A percentile compares a stretch with the other conserved stretches of the same genome.
Evolutionary conservation across 306 rosid species (phyloP).

Genomic region (Alnus glutinosa): DNA sequence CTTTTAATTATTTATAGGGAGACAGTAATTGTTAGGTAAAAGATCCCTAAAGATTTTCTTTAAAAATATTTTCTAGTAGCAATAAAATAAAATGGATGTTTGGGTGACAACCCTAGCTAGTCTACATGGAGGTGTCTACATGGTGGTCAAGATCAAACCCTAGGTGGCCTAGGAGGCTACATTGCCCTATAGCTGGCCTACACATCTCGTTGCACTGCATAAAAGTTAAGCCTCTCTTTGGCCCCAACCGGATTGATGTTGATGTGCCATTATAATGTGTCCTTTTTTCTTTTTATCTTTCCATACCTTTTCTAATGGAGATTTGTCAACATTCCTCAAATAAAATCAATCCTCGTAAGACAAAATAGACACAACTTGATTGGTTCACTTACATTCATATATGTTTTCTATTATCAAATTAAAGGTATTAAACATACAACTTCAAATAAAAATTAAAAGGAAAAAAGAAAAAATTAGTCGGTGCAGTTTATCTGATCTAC

Average conservation of each 20-base stretch:
- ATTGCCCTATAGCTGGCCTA: constrained; percentile 7
- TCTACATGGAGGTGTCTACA: not conserved
- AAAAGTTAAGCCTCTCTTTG: not conserved
- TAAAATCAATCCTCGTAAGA: too few relatives aligned
- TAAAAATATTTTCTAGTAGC: not conserved
- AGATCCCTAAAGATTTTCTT: not conserved
- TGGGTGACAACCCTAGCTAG: not conserved
- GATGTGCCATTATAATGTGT: not conserved
- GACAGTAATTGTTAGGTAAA: not conserved
- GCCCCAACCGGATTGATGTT: constrained; percentile 1
- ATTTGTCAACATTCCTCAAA: too few relatives aligned
- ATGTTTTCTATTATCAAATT: too few relatives aligned
- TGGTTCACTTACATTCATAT: too few relatives aligned
- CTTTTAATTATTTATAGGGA: too few relatives aligned
- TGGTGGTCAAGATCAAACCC: not conserved
- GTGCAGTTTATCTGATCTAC: too few relatives aligned
- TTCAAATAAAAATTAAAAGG: too few relatives aligned
- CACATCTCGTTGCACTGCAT: not conserved
- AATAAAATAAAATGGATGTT: not conserved
- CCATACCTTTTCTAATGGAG: not conserved
- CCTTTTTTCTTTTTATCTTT: too few relatives aligned
- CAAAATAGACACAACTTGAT: too few relatives aligned
- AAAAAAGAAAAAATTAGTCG: too few relatives aligned
- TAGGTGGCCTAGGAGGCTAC: not conserved
- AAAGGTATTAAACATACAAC: too few relatives aligned